These are phyloP conservation scores for Colletotrichum sp. DNA, from an alignment of 2,329 filamentous ascomycete genomes.

Conservation along the genomic window DNA sequence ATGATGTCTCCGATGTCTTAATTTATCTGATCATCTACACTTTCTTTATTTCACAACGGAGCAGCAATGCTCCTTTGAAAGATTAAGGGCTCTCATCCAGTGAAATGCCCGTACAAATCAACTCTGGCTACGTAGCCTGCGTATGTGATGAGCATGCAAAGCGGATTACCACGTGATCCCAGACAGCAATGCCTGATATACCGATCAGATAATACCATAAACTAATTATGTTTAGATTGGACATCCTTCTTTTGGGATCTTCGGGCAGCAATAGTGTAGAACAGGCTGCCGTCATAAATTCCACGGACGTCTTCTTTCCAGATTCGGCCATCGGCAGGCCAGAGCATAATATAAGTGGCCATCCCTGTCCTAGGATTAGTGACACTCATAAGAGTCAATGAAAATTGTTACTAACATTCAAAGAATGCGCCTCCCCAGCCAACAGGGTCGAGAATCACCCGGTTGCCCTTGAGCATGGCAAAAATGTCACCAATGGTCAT, in stretches of 20 bases:
- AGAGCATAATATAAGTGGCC: conserved; percentile 52
- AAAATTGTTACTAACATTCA: conserved; percentile 23
- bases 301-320: conserved; percentile 55
- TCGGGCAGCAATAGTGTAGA: conserved; percentile 5
- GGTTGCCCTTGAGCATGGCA: conserved; percentile 42
- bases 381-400: fast-evolving
- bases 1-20: not conserved
- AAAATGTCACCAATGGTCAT: conserved; percentile 40
- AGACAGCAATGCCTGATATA: not conserved
- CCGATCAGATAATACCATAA: not conserved
- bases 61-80: not conserved
- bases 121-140: not conserved
- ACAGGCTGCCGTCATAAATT: conserved; percentile 26
- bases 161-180: not conserved
- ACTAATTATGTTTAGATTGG: not conserved
- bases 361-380: conserved; percentile 21
- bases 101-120: not conserved
- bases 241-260: not conserved
- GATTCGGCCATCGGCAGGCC: conserved; percentile 59
- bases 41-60: fast-evolving
- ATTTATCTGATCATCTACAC: fast-evolving
- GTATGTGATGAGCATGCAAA: not conserved
- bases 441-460: conserved; percentile 46
- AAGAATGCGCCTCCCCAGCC: conserved; percentile 32
- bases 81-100: not conserved